phyloP scores from a whole-genome alignment of 1,139 yeast species.

The Keqinozyma sinolaborantium region DNA sequence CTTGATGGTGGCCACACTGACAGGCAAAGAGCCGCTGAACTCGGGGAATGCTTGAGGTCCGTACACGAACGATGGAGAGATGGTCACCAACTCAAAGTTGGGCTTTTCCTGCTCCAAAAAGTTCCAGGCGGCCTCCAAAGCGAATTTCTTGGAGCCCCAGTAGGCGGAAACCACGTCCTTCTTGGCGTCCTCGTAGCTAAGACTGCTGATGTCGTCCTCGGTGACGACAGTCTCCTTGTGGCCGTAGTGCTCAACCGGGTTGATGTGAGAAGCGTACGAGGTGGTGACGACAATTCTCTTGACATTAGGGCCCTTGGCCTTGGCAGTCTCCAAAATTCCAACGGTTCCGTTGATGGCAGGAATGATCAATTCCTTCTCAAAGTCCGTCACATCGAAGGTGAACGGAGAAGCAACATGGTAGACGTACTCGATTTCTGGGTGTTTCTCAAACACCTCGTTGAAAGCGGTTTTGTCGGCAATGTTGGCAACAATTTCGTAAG shows the following conservation, averaged over 20 bases:
- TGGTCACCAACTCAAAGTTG: slow-evolving; percentile 35
- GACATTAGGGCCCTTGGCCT: slow-evolving; percentile 19
- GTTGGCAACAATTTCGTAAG: slow-evolving; percentile 18
- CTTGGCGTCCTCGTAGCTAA: slow-evolving; percentile 27
- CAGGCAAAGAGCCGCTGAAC: slow-evolving; percentile 12
- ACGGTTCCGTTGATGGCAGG: slow-evolving; percentile 34
- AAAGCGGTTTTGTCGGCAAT: slow-evolving; percentile 11
- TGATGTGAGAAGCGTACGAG: slow-evolving; percentile 30
- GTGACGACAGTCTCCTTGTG: slow-evolving; percentile 26
- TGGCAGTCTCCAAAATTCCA: slow-evolving; percentile 24
- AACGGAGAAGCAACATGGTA: slow-evolving; percentile 15
- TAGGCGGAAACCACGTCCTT: slow-evolving; percentile 30
- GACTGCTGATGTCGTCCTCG: slow-evolving; percentile 20
- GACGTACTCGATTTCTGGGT: slow-evolving; percentile 11
- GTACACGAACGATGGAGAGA: slow-evolving; percentile 46
- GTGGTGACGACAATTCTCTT: slow-evolving; percentile 33
- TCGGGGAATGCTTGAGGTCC: slow-evolving; percentile 37
- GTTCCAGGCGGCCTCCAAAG: slow-evolving; percentile 33
- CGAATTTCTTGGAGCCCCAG: slow-evolving; percentile 33
- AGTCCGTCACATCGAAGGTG: slow-evolving; percentile 7
- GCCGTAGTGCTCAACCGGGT: slow-evolving; percentile 17
- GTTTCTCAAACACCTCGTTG: slow-evolving; percentile 9
- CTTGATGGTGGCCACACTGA: slow-evolving; percentile 3
- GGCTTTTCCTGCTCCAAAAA: slow-evolving; percentile 24
- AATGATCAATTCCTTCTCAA: slow-evolving; percentile 14